phyloP scores from a whole-genome alignment of 768 basidiomycete genomes.

The Collybia sp. region DNA sequence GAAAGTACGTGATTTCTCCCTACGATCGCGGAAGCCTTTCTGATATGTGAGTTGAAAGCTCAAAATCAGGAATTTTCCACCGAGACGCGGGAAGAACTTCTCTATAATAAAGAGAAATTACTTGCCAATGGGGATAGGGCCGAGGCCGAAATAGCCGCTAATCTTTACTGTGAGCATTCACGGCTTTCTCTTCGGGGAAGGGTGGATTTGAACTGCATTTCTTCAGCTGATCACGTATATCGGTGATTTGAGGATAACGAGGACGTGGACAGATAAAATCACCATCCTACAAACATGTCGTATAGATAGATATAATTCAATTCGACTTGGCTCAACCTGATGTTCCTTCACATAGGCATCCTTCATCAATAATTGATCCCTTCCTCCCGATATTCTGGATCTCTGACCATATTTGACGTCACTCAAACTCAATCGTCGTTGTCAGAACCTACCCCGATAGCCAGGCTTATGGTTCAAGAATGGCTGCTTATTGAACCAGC shows the following conservation, averaged over 20 bases:
- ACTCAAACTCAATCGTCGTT: too few relatives aligned
- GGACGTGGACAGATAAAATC: constrained; percentile 11
- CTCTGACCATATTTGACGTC: too few relatives aligned
- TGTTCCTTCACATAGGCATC: too few relatives aligned
- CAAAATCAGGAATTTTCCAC: constrained; percentile 98
- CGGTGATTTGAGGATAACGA: constrained; percentile 40
- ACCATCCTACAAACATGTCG: constrained; percentile 10
- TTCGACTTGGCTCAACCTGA: too few relatives aligned
- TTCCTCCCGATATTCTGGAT: too few relatives aligned
- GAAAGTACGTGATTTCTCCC: constrained; percentile 64
- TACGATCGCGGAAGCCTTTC: constrained; percentile 1
- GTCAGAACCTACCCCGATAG: too few relatives aligned
- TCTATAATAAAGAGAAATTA: constrained; percentile 99
- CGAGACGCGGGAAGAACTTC: constrained; percentile 95
- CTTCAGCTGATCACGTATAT: constrained; percentile 80
- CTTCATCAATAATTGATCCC: too few relatives aligned
- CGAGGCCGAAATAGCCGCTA: constrained; percentile 97
- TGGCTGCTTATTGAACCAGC: too few relatives aligned
- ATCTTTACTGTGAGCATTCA: constrained; percentile 61
- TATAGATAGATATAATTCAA: constrained; percentile 8
- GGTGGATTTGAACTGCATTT: constrained; percentile 17
- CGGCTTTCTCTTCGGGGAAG: constrained; percentile 8
- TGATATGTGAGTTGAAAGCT: constrained; percentile 39
- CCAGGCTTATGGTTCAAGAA: too few relatives aligned
- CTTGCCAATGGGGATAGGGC: constrained; percentile 94